Percentiles rank a stretch among this genome's conserved stretches.
Evolutionary conservation across 2,329 filamentous ascomycete genomes (phyloP).

Genomic region (Aureobasidium sp.): DNA sequence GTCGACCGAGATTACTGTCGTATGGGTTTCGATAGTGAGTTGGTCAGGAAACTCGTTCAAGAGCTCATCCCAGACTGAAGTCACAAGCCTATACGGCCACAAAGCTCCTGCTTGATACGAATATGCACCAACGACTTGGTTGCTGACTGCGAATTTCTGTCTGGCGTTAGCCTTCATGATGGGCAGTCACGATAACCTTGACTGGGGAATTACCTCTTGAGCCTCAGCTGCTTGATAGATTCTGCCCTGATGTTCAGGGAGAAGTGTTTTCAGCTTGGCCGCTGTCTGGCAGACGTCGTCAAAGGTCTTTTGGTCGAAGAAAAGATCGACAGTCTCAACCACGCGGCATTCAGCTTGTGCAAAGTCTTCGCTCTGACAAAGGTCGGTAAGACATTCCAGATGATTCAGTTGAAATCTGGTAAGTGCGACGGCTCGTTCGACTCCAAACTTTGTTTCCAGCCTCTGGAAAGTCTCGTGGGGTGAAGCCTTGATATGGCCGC

Average conservation of each 20-base stretch:
- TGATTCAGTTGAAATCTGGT: background rate
- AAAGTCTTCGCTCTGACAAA: background rate
- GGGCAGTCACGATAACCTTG: too few relatives aligned
- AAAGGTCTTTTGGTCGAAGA: background rate
- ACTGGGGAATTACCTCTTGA: background rate
- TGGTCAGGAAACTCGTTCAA: background rate
- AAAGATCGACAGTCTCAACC: background rate
- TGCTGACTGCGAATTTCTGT: background rate
- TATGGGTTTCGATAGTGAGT: conserved; percentile 23
- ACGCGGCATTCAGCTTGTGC: background rate
- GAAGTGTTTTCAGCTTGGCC: background rate
- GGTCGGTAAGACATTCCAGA: background rate
- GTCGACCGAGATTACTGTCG: conserved; percentile 19
- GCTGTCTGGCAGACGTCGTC: background rate
- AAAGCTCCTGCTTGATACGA: background rate
- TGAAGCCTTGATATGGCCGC: conserved; percentile 33
- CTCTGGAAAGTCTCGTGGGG: background rate
- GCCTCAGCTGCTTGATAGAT: background rate
- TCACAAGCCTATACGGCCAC: background rate
- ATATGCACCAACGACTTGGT: background rate
- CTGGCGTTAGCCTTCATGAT: too few relatives aligned
- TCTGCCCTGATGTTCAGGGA: background rate
- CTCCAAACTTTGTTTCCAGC: background rate
- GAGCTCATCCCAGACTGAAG: background rate
- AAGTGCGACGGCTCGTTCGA: background rate